Evolutionary conservation across 2,329 filamentous ascomycete species (phyloP).

Genomic region (Aspergillus texensis): DNA sequence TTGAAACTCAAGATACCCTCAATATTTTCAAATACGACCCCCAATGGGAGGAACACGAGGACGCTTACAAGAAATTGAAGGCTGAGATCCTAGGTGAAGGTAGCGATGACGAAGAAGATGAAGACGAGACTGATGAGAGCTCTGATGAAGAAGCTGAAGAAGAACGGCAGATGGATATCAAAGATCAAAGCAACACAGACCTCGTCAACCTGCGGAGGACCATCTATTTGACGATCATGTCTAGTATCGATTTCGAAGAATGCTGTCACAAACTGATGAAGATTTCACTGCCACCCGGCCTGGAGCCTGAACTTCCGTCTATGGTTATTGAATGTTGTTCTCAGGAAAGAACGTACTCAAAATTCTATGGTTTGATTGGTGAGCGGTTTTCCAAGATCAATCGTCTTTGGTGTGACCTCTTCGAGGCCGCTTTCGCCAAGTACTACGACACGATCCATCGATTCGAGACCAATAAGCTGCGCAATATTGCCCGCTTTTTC

Average conservation of each 20-base stretch:
- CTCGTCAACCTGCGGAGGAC: constrained; percentile 89
- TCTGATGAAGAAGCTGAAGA: constrained; percentile 75
- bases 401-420: constrained; percentile 88
- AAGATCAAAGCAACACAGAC: constrained; percentile 95
- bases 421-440: constrained; percentile 84
- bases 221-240: constrained; percentile 98
- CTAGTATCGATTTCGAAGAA: constrained; percentile 93
- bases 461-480: constrained; percentile 91
- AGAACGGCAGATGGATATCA: constrained; percentile 87
- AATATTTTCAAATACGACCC: constrained; percentile 96
- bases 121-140: constrained; percentile 61
- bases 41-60: constrained; percentile 88
- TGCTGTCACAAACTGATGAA: constrained; percentile 96
- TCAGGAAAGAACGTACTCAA: constrained; percentile 95
- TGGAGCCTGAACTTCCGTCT: constrained; percentile 86
- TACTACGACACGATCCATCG: constrained; percentile 98
- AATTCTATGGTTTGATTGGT: constrained; percentile 93
- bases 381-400: constrained; percentile 97
- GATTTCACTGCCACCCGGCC: constrained; percentile 81
- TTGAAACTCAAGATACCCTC: constrained; percentile 81
- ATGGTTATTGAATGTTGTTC: constrained; percentile 98
- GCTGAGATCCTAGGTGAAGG: constrained; percentile 92
- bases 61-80: constrained; percentile 84
- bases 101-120: constrained; percentile 78
- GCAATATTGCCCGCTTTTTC: constrained; percentile 94